Evolutionary conservation across 495 filamentous ascomycete species (phyloP), one percentile per base, ranked within the genome.

Genomic region (Xylaria scruposa): DNA sequence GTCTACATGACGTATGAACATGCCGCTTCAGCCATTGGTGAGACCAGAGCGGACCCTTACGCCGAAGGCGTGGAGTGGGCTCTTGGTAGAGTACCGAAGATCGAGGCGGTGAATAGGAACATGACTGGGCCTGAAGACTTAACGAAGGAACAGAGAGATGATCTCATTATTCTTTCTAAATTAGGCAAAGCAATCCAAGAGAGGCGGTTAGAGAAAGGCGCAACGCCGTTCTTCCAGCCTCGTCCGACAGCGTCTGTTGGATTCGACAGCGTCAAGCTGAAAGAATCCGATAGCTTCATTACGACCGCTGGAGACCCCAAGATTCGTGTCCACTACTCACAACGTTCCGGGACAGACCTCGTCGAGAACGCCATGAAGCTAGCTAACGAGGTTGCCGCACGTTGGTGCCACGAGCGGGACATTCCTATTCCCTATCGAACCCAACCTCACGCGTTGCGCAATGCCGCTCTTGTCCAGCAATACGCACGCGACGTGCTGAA

Each of bases 371-470:
- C 92, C 29, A 99, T 98, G 96, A 83, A 93, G 59, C 81, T 95
- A 24, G 94, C 90, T 62, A 91, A 92, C 73, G 86, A 92, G 75
- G 82, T 92, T 24, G 90, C 89, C 3, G 94, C 90, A 8, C 81
- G 79, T 47, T 99, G 93, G 92, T 93, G 91, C 76, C 76, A 86
- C 19, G 85, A 89, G 49, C 91, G 95, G 46, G 84, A 88, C 67
- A 93, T 99, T 46, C 95, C 97, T 3, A 86, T 89, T 64, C 87
- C 94, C 19, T 98, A 91, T 81, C 88, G 94, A 51, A 89, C 92
- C 8, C 85, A 90, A 72, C 86, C 85, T 58, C 86, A 90, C 67
- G 88, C 91, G 6, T 81, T 87, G 46, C 85, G 87, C 53, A 78
- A 83, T 53, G 69, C 80, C 12, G 73, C 78, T 3, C 70, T 78